Base-by-base conservation (phyloP, 306 rosid genomes). In the Cyamopsis tetragonoloba region DNA sequence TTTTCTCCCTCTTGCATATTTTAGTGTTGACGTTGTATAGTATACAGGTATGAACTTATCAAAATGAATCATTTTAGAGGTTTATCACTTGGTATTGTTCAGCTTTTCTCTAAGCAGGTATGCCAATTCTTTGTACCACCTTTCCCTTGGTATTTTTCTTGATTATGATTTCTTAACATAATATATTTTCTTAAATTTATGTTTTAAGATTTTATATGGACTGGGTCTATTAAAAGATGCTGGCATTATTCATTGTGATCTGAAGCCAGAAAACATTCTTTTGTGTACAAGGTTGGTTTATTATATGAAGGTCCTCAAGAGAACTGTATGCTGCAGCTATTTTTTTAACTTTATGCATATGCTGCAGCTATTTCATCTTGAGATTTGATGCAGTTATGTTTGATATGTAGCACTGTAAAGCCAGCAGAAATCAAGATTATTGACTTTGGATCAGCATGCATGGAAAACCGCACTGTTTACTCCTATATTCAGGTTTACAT, bases 361-460 rank as follows among this genome's bases (percentile, higher is more conserved):
- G 47, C 46, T 67, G 51, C 62, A 68, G 59, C 60, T 59, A 74
- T 74, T 62, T 82, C 18, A 17, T 77, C 72, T 77, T 78, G 54
- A 72, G 70, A 24, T 77, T 74, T 58, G 27, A 32, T 65, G 34
- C 19, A 58, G 4, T 42, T 46, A 32, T 82, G 70, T 68, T 79
- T 74, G 58, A 37, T 60, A 77, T 73, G 46, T 79, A 74, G 69
- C 85, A 80, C 78, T 58, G 77, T 89, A 58, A 90, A 88, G 91
- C 97, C 91, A 44, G 91, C 96, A 68, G 99, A 86, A 82, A 81
- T 95, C 55, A 95, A 95, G 78, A 85, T 90, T 71, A 95, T 95
- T 68, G 99, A 95, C 86, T 95, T 95, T 70, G 99, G 99, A 82
- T 95, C 99, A 9, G 99, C 99, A 68, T 95, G 99, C 90, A 82